Percentiles rank a stretch among this genome's conserved stretches.
These are phyloP conservation scores for Glonium stellatum DNA, from an alignment of 495 filamentous ascomycete species.

Conservation along the genomic window DNA sequence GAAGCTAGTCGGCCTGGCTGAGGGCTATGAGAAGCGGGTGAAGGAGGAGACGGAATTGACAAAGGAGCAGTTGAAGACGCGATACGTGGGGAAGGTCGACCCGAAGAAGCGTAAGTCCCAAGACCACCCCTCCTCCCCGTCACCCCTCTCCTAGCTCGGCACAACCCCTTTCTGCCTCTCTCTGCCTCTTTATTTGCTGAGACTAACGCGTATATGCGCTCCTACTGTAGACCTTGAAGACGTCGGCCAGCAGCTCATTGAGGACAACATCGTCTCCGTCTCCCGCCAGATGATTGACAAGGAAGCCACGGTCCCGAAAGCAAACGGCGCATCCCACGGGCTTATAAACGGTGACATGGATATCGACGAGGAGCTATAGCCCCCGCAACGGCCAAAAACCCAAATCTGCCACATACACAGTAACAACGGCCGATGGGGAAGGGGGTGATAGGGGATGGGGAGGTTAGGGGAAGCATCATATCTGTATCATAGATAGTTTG, in stretches of 20 bases:
- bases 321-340: constrained; percentile 51
- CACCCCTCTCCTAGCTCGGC: no score
- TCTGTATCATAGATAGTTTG: neutral
- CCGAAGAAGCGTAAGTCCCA: constrained; percentile 81
- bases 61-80: constrained; percentile 95
- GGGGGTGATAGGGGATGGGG: neutral
- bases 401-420: neutral
- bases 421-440: neutral
- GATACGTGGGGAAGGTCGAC: constrained; percentile 97
- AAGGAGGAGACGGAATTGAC: constrained; percentile 96
- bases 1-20: constrained; percentile 78
- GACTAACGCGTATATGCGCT: constrained; percentile 25
- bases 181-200: neutral
- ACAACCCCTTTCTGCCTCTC: no score
- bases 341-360: constrained; percentile 37
- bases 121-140: neutral
- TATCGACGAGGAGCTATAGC: constrained; percentile 44
- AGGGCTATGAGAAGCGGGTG: constrained; percentile 96
- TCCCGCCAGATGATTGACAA: constrained; percentile 99
- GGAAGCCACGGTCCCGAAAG: constrained; percentile 68
- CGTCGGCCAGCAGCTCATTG: constrained; percentile 89
- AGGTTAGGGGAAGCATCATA: neutral
- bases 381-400: no score
- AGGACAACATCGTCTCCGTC: constrained; percentile 97
- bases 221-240: constrained; percentile 68